A percentile compares a stretch with the other conserved stretches of the same genome.
These are phyloP conservation scores for Aspergillus novoparasiticus DNA, from an alignment of 2,329 filamentous ascomycete species.

Conservation along the genomic window DNA sequence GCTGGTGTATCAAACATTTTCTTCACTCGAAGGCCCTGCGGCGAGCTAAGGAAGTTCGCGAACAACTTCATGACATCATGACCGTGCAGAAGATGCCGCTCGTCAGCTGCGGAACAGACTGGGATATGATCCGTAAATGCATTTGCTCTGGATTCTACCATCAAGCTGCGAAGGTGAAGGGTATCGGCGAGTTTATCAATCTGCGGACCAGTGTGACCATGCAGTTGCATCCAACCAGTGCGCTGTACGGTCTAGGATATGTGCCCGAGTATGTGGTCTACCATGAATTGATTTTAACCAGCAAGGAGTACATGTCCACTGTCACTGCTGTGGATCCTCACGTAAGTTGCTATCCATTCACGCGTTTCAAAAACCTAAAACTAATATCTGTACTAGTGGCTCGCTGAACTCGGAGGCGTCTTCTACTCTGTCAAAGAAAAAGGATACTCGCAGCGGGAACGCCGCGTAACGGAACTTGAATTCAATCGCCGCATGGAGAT, in stretches of 20 bases:
- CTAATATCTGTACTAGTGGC: slow-evolving; percentile 59
- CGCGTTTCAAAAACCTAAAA: not conserved
- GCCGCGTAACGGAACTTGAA: slow-evolving; percentile 83
- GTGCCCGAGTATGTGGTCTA: slow-evolving; percentile 97
- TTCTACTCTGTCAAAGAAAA: slow-evolving; percentile 99
- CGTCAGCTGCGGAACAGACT: slow-evolving; percentile 89
- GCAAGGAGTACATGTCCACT: slow-evolving; percentile 97
- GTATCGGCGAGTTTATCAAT: slow-evolving; percentile 96
- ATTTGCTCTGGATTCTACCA: slow-evolving; percentile 99
- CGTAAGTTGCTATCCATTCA: slow-evolving; percentile 36
- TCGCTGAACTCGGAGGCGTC: slow-evolving; percentile 92
- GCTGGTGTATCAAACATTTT: slow-evolving; percentile 92
- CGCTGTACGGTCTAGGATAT: slow-evolving; percentile 89
- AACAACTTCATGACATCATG: slow-evolving; percentile 94
- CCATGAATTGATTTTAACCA: slow-evolving; percentile 94
- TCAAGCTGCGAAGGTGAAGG: slow-evolving; percentile 93
- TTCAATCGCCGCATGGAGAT: slow-evolving; percentile 94
- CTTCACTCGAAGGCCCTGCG: slow-evolving; percentile 92
- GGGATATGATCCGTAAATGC: slow-evolving; percentile 92
- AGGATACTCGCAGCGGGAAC: slow-evolving; percentile 85
- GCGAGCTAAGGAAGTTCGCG: slow-evolving; percentile 88
- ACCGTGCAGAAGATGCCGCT: slow-evolving; percentile 88
- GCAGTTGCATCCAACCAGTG: slow-evolving; percentile 90
- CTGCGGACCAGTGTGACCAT: slow-evolving; percentile 91
- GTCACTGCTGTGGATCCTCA: slow-evolving; percentile 95